phyloP scores from a whole-genome alignment of 148 eudicot species.

The Spergularia bocconei region DNA sequence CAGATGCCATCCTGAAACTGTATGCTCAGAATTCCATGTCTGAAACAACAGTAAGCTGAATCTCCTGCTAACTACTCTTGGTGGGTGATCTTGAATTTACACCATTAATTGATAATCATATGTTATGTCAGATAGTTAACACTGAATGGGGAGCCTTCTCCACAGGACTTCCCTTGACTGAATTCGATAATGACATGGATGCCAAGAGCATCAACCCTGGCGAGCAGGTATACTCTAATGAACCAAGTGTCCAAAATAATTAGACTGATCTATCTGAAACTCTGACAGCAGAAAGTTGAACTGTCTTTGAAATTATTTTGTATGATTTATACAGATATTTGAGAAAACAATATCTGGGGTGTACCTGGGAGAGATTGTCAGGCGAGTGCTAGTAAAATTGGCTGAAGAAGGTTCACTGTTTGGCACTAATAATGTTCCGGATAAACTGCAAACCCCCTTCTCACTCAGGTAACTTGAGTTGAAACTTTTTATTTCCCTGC shows the following conservation, averaged over 20 bases:
- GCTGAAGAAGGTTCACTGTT: conserved; percentile 56
- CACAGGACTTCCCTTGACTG: conserved; percentile 64
- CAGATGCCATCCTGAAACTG: conserved; percentile 56
- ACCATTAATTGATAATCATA: neutral
- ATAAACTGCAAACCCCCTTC: conserved; percentile 61
- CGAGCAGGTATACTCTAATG: conserved; percentile 45
- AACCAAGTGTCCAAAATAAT: too few relatives aligned
- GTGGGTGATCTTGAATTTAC: neutral
- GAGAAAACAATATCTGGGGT: conserved; percentile 84
- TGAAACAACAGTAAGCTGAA: conserved; percentile 44
- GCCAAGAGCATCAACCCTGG: conserved; percentile 70
- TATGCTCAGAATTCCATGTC: conserved; percentile 34
- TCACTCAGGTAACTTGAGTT: conserved; percentile 39
- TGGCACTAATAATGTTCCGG: conserved; percentile 40
- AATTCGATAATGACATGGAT: conserved; percentile 75
- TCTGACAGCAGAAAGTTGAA: neutral
- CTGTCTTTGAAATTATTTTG: neutral
- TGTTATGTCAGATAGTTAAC: conserved; percentile 51
- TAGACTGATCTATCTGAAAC: neutral
- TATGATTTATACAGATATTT: conserved; percentile 42
- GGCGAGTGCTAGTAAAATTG: conserved; percentile 66
- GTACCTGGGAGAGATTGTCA: conserved; percentile 81
- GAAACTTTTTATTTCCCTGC: too few relatives aligned
- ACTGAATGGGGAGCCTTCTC: conserved; percentile 90
- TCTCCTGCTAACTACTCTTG: neutral